Base-by-base conservation (phyloP, 2,329 filamentous ascomycete species). In the Aspergillus fumigatus region DNA sequence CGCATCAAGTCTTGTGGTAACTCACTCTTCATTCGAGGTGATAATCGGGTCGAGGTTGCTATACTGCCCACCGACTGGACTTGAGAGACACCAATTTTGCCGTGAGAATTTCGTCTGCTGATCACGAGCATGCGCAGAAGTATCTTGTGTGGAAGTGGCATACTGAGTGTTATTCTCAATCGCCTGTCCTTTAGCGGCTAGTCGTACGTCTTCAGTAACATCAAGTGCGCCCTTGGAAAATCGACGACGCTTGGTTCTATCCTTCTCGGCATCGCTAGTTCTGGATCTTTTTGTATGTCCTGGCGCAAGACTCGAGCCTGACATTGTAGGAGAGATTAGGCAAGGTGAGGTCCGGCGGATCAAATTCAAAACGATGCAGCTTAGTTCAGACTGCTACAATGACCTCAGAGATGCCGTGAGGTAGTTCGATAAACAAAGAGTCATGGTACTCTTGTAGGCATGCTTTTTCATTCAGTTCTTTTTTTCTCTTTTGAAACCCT, bases 21-120 rank as follows among this genome's bases (percentile, higher is more conserved):
- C 75, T 64, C 70, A 82, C 76, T 81, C 79, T 63, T 84, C 82
- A 68, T 87, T 82, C n/a, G 63, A 60, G 2, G 83, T 81, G 66
- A 86, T 82, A 8, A 84, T 66, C 5, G 84, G 82, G 63, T 87
- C 82, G 51, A 81, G 69, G 48, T 80, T 73, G 55, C 82, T 73
- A 65, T 84, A 83, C 54, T 79, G 79, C 23, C 84, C 84, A 43
- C 81, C 84, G 29, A 77, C 69, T 7, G 79, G 71, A n/a, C 75
- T 68, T 19, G 81, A 82, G 9, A 82, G 65, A 25, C 69, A 73
- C 81, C 81, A 84, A 25, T 61, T 58, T 38, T 60, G 52, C 51
- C 54, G 50, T 23, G 25, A 38, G 45, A 29, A 23, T 32, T 45
- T 35, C 40, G 48, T 59, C 51, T 56, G 57, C 55, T 66, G 59